Evolutionary conservation across 805 yeast genomes (phyloP), one percentile per base, ranked within the genome.

Genomic region (Cyberlindnera petersonii): DNA sequence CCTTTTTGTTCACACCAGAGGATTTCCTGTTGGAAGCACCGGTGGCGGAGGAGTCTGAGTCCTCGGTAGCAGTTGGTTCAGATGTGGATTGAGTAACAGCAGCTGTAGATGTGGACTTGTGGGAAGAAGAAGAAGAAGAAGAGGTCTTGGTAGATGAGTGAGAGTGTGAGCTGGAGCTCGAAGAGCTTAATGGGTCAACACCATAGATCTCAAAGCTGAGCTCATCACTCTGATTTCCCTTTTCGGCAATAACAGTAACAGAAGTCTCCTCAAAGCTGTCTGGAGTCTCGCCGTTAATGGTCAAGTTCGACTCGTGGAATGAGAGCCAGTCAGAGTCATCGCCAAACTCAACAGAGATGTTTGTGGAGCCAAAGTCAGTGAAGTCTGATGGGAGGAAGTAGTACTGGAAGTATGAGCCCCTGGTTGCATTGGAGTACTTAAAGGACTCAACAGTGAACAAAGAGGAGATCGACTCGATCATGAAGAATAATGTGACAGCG

Each of bases 211-310:
- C 59, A 46, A 88, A 78, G 11, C 68, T 58, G 33, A 68, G 53
- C 14, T 65, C 55, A 39, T 73, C 71, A 3, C 58, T 40, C 10
- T 56, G 35, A 8, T 70, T 58, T 28, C 61, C 56, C 43, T 61
- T 55, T 5, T 56, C 42, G 1, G 79, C 72, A 6, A 57, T 55
- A 22, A 82, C 58, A 3, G 62, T 61, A 20, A 80, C 64, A 0
- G 51, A 35, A 13, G 71, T 42, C 4, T 48, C 40, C 13, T 69
- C 67, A 29, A 79, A 74, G 47, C 68, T 61, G 5, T 56, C 49
- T 4, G 87, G 86, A 16, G 81, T 83, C 14, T 62, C 55, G 21
- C 98, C 98, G 27, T 61, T 59, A 40, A 91, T 69, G 0, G 94
- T 81, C 56, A 73, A 65, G 54, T 83, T 86, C 9, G 71, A 47